Evolutionary conservation across 768 basidiomycete genomes (phyloP).

Genomic region (Kwoniella botswanensis): DNA sequence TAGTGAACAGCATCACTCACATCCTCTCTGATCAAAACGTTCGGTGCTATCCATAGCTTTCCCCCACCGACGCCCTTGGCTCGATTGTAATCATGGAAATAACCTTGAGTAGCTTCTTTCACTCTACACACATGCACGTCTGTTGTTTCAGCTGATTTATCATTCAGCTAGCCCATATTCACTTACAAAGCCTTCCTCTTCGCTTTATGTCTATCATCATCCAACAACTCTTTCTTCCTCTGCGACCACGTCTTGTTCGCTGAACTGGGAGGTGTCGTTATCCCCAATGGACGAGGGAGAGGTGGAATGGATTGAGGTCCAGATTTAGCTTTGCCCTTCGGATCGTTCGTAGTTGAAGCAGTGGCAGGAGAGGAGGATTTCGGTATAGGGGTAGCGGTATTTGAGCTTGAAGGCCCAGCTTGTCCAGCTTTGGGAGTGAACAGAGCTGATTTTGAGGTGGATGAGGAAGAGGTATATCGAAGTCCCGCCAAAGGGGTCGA

Average conservation of each 20-base stretch:
- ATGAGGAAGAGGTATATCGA: conserved; percentile 7
- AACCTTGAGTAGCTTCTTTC: conserved; percentile 68
- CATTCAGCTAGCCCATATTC: too few relatives aligned
- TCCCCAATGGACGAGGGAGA: conserved; percentile 71
- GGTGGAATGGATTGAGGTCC: conserved; percentile 32
- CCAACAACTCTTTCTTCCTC: conserved; percentile 70
- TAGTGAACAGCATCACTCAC: conserved; percentile 61
- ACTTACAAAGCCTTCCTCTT: conserved; percentile 65
- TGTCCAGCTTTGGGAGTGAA: conserved; percentile 19
- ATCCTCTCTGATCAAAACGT: conserved; percentile 84
- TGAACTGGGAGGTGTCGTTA: conserved; percentile 71
- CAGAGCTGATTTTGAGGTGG: conserved; percentile 9
- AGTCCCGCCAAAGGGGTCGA: neutral
- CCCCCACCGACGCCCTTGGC: conserved; percentile 77
- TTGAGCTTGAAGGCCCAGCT: neutral
- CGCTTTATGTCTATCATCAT: conserved; percentile 71
- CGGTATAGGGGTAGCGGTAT: neutral
- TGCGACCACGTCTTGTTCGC: conserved; percentile 67
- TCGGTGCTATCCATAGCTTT: conserved; percentile 93
- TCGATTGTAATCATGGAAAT: conserved; percentile 84
- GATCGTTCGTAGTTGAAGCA: neutral
- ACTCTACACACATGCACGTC: conserved; percentile 53
- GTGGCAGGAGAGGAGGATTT: neutral
- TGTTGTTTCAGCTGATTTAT: too few relatives aligned
- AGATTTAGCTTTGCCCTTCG: conserved; percentile 3